These are phyloP conservation scores for Aspergillus sp. DNA, from an alignment of 2,329 filamentous ascomycete genomes.

Conservation along the genomic window DNA sequence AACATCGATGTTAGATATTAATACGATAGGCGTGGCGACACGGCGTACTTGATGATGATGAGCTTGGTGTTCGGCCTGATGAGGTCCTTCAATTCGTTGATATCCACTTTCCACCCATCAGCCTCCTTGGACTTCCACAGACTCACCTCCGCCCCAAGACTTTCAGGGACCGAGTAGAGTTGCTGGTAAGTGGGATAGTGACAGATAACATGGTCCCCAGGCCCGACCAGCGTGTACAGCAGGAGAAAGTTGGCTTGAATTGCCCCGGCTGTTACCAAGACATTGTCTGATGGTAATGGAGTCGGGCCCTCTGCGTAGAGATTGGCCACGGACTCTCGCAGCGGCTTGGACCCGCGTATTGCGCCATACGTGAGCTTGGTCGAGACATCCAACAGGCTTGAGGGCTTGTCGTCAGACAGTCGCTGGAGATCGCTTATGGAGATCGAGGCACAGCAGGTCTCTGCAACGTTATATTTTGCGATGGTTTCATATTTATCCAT, in stretches of 20 bases:
- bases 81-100: constrained; percentile 55
- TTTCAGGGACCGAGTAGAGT: constrained; percentile 64
- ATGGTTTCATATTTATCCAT: constrained; percentile 47
- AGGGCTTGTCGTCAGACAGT: constrained; percentile 45
- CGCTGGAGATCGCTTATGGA: constrained; percentile 44
- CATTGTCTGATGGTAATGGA: constrained; percentile 48
- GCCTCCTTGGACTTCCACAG: constrained; percentile 62
- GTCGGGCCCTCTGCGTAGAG: constrained; percentile 51
- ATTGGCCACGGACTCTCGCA: constrained; percentile 56
- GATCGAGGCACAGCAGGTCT: constrained; percentile 49
- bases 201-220: constrained; percentile 74
- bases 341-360: constrained; percentile 56
- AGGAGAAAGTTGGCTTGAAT: constrained; percentile 79
- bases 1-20: not conserved
- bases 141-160: constrained; percentile 65
- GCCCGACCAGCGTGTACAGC: constrained; percentile 61
- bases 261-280: constrained; percentile 70
- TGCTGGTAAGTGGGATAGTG: constrained; percentile 84
- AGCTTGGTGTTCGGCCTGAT: constrained; percentile 47
- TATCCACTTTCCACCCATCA: constrained; percentile 57
- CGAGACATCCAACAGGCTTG: constrained; percentile 39
- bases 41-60: constrained; percentile 49
- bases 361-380: constrained; percentile 61
- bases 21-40: not conserved
- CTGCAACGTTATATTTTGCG: constrained; percentile 48